These are phyloP conservation scores for Coemansia reversa DNA, from an alignment of 192 early-diverging fungal genomes.

Conservation along the genomic window DNA sequence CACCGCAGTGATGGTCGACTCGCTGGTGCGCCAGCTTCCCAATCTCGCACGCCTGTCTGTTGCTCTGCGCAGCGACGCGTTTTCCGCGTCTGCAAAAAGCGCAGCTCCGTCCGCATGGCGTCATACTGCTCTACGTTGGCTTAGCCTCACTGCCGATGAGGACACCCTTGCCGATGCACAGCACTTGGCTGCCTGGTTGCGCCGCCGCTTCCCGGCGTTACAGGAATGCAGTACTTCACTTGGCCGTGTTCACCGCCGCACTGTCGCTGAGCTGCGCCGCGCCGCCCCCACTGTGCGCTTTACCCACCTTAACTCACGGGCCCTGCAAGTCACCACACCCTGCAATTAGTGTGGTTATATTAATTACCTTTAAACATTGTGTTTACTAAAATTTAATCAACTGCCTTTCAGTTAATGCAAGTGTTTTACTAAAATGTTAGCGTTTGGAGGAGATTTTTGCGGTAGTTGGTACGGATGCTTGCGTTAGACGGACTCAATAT, in stretches of 20 bases:
- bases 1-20: slow-evolving; percentile 32
- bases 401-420: background rate
- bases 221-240: slow-evolving; percentile 46
- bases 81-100: background rate
- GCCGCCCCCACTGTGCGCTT: slow-evolving; percentile 30
- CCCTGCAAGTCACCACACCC: slow-evolving; percentile 18
- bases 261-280: slow-evolving; percentile 25
- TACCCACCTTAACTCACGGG: slow-evolving; percentile 36
- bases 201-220: slow-evolving; percentile 34
- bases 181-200: slow-evolving; percentile 41
- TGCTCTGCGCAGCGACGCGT: slow-evolving; percentile 39
- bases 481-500: too few relatives aligned
- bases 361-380: background rate
- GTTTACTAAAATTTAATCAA: background rate
- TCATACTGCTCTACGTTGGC: slow-evolving; percentile 21
- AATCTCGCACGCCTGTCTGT: slow-evolving; percentile 24
- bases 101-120: background rate
- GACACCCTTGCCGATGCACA: slow-evolving; percentile 37
- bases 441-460: too few relatives aligned
- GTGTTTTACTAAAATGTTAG: too few relatives aligned
- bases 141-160: slow-evolving; percentile 40
- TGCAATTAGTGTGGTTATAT: background rate
- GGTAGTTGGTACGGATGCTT: too few relatives aligned
- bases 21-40: slow-evolving; percentile 36
- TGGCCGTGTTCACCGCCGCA: slow-evolving; percentile 32